phyloP scores from a whole-genome alignment of 1,139 yeast genomes.

The Kodamaea alishanica region DNA sequence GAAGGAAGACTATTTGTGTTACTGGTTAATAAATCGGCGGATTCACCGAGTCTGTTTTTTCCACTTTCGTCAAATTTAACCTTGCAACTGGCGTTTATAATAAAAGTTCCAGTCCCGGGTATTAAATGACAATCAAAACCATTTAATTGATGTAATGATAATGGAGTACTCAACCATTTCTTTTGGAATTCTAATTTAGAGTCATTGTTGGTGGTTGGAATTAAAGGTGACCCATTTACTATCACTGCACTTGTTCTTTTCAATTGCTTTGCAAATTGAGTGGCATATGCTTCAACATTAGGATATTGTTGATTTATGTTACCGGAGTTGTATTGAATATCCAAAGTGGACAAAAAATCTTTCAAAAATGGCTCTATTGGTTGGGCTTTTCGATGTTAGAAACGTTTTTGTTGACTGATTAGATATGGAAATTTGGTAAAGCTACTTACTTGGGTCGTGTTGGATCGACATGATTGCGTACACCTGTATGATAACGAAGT shows the following conservation, averaged over 20 bases:
- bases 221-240: slow-evolving; percentile 62
- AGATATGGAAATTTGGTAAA: slow-evolving; percentile 3
- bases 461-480: neutral
- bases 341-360: slow-evolving; percentile 36
- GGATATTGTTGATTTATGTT: slow-evolving; percentile 21
- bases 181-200: slow-evolving; percentile 59
- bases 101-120: slow-evolving; percentile 61
- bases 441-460: slow-evolving; percentile 29
- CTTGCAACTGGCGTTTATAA: slow-evolving; percentile 57
- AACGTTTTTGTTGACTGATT: slow-evolving; percentile 11
- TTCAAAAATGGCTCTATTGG: slow-evolving; percentile 46
- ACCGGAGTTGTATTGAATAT: slow-evolving; percentile 28
- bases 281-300: slow-evolving; percentile 48
- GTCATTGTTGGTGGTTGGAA: slow-evolving; percentile 33
- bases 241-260: slow-evolving; percentile 50
- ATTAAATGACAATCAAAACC: slow-evolving; percentile 65
- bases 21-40: slow-evolving; percentile 41
- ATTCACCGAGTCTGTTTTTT: slow-evolving; percentile 56
- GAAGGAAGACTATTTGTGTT: slow-evolving; percentile 12
- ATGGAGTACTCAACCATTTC: slow-evolving; percentile 60
- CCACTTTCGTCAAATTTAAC: slow-evolving; percentile 76
- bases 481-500: no score
- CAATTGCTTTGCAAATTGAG: slow-evolving; percentile 47
- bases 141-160: slow-evolving; percentile 58
- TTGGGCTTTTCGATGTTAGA: slow-evolving; percentile 27